These are phyloP conservation scores for Phytophthora foliorum DNA, from an alignment of 352 stramenopile genomes.

Conservation along the genomic window DNA sequence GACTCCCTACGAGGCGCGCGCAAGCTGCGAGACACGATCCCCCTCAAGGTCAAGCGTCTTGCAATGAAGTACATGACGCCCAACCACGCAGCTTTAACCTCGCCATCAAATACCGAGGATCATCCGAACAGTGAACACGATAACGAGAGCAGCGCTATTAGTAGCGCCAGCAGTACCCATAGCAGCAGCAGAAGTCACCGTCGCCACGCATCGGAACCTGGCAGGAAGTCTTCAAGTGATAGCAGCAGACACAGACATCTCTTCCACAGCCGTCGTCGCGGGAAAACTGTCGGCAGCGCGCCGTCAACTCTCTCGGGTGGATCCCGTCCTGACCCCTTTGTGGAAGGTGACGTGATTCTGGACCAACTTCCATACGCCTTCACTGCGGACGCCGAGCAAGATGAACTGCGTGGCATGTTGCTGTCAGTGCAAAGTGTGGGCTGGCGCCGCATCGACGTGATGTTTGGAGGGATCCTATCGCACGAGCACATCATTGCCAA, in stretches of 20 bases:
- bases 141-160: conserved; percentile 22
- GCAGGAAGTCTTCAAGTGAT: conserved; percentile 24
- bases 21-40: conserved; percentile 70
- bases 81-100: conserved; percentile 29
- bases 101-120: conserved; percentile 32
- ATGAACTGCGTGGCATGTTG: conserved; percentile 80
- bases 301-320: conserved; percentile 25
- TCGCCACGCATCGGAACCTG: conserved; percentile 28
- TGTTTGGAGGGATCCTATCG: conserved; percentile 75
- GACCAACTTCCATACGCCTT: conserved; percentile 78
- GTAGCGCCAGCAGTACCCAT: conserved; percentile 21
- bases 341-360: conserved; percentile 64
- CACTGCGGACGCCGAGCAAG: conserved; percentile 61
- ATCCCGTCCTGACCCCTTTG: conserved; percentile 60
- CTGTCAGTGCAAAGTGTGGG: conserved; percentile 77
- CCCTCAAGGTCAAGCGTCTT: conserved; percentile 52
- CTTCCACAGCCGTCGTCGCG: conserved; percentile 30
- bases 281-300: conserved; percentile 32
- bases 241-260: conserved; percentile 20
- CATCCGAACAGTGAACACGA: conserved; percentile 10
- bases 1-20: conserved; percentile 64
- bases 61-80: conserved; percentile 40
- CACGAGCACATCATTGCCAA: conserved; percentile 89
- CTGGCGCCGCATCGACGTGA: conserved; percentile 77
- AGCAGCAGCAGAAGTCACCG: conserved; percentile 25